phyloP scores from a whole-genome alignment of 2,329 filamentous ascomycete genomes.

The Aspergillus sp. region DNA sequence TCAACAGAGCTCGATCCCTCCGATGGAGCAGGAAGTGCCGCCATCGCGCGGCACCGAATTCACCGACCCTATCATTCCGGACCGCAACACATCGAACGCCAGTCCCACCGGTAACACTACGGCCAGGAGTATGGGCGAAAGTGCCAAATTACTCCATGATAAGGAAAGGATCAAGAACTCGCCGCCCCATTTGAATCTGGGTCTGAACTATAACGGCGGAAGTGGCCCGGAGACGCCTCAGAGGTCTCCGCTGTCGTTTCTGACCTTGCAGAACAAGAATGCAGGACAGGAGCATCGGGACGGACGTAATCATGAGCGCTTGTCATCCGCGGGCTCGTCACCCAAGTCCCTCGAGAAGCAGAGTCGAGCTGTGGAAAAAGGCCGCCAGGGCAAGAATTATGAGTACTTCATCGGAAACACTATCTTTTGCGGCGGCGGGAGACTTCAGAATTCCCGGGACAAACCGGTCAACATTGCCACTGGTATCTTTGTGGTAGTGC shows the following conservation, averaged over 20 bases:
- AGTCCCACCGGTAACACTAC: constrained; percentile 64
- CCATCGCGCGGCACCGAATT: constrained; percentile 79
- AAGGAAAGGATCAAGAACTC: constrained; percentile 35
- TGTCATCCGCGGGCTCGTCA: constrained; percentile 77
- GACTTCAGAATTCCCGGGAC: constrained; percentile 83
- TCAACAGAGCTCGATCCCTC: constrained; percentile 34
- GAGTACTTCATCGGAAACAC: constrained; percentile 95
- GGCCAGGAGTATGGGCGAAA: constrained; percentile 68
- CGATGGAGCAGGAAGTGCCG: constrained; percentile 52
- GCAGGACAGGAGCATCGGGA: constrained; percentile 51
- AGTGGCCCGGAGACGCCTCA: constrained; percentile 58
- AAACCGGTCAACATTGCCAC: constrained; percentile 88
- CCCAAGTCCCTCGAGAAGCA: constrained; percentile 60
- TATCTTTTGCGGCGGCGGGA: constrained; percentile 79
- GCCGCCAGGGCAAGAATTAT: constrained; percentile 68
- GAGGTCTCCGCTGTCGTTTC: constrained; percentile 75
- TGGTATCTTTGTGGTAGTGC: constrained; percentile 73
- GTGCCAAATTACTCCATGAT: constrained; percentile 71
- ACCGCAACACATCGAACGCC: constrained; percentile 69
- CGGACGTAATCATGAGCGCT: constrained; percentile 70
- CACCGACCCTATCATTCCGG: constrained; percentile 69
- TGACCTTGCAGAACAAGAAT: constrained; percentile 57
- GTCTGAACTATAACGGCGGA: constrained; percentile 57
- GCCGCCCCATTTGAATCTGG: constrained; percentile 55
- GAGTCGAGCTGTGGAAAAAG: constrained; percentile 26